Conservation (phyloP, 306 rosid genomes). For the Quercus glauca region DNA sequence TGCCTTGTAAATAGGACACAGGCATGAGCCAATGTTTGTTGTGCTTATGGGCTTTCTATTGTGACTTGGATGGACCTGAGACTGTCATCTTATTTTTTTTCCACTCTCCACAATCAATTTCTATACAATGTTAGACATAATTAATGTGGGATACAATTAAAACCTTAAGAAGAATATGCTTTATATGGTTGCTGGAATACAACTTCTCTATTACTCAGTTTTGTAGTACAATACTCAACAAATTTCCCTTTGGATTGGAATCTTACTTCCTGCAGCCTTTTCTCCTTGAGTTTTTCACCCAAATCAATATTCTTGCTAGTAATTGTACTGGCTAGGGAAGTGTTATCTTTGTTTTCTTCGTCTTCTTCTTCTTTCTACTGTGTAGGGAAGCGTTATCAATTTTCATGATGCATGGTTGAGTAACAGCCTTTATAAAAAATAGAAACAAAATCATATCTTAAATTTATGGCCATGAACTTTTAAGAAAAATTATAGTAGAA, state of each 20-base stretch:
- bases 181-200: not conserved
- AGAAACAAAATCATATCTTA: not conserved
- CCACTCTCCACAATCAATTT: not conserved
- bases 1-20: not conserved
- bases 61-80: not conserved
- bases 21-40: not conserved
- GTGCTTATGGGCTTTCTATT: not conserved
- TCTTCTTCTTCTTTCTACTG: not conserved
- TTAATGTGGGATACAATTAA: not conserved
- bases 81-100: not conserved
- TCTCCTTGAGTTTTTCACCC: not conserved
- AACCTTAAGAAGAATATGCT: not conserved
- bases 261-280: not conserved
- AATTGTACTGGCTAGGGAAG: not conserved
- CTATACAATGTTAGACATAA: not conserved
- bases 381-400: not conserved
- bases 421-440: not conserved
- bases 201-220: not conserved
- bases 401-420: constrained; percentile 2
- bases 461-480: not conserved
- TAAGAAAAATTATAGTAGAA: not conserved
- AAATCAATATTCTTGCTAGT: not conserved
- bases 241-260: not conserved
- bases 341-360: not conserved
- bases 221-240: not conserved